These are phyloP conservation scores for Daldinia sp. DNA, from an alignment of 2,329 filamentous ascomycete genomes.

Conservation along the genomic window DNA sequence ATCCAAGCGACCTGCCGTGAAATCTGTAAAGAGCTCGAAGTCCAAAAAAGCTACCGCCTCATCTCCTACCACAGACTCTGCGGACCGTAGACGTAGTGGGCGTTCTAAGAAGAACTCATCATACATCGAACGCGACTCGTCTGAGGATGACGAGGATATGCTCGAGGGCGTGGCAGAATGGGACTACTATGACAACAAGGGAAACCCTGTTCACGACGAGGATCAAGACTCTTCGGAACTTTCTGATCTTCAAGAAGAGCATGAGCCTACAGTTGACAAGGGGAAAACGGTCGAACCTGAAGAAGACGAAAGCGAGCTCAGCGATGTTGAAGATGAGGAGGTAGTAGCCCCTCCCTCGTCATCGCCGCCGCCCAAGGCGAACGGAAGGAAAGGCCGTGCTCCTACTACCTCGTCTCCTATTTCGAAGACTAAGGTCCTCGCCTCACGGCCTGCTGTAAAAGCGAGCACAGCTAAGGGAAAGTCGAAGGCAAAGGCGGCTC, in stretches of 20 bases:
- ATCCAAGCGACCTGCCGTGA: constrained; percentile 39
- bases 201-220: constrained; percentile 44
- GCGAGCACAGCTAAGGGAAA: constrained; percentile 38
- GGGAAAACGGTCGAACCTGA: constrained; percentile 20
- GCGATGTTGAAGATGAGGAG: constrained; percentile 37
- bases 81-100: constrained; percentile 65
- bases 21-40: constrained; percentile 39
- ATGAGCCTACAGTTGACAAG: constrained; percentile 14
- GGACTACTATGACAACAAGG: constrained; percentile 58
- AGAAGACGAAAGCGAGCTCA: constrained; percentile 35
- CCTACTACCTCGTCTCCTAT: constrained; percentile 28
- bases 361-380: constrained; percentile 37
- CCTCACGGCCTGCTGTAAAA: constrained; percentile 42
- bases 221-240: constrained; percentile 41
- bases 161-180: constrained; percentile 67
- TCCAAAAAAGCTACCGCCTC: constrained; percentile 45
- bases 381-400: constrained; percentile 41
- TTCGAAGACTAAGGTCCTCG: constrained; percentile 38
- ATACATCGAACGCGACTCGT: constrained; percentile 65
- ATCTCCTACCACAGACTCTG: constrained; percentile 47
- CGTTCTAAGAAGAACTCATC: constrained; percentile 57
- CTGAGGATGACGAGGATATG: constrained; percentile 69
- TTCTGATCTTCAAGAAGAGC: constrained; percentile 42
- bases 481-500: constrained; percentile 35
- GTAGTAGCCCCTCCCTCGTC: constrained; percentile 32